These are phyloP conservation scores for Tulasnella sp. DNA, from an alignment of 768 basidiomycete species.

Conservation along the genomic window DNA sequence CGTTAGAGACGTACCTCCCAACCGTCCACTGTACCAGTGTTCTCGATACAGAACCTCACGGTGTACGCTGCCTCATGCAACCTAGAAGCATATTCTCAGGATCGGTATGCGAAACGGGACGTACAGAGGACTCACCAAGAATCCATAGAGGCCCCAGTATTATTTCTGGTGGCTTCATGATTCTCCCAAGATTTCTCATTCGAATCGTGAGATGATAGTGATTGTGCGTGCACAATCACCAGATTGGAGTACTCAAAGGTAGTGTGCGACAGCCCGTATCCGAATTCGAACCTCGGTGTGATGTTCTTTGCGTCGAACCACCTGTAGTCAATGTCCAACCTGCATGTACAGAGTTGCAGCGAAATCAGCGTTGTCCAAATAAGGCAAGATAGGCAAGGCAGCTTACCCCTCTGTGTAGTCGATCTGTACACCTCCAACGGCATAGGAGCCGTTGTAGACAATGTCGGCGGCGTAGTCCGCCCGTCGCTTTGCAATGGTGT, in stretches of 20 bases:
- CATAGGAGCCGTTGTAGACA: conserved; percentile 22
- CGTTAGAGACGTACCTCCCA: conserved; percentile 16
- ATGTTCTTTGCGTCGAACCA: conserved; percentile 24
- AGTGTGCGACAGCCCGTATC: conserved; percentile 32
- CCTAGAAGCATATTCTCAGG: conserved; percentile 2
- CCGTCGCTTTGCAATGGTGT: conserved; percentile 57
- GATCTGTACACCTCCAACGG: conserved; percentile 35
- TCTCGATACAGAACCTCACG: conserved; percentile 19
- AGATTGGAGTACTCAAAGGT: conserved; percentile 28
- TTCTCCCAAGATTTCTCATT: background rate
- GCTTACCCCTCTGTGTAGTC: conserved; percentile 49
- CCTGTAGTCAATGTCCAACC: conserved; percentile 24
- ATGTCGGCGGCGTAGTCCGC: conserved; percentile 46
- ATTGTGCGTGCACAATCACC: conserved; percentile 7
- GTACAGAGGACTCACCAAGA: conserved; percentile 2
- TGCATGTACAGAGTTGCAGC: background rate
- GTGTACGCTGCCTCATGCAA: conserved; percentile 13
- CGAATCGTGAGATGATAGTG: background rate
- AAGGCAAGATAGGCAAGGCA: background rate
- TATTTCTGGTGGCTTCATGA: background rate
- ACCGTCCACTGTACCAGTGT: conserved; percentile 21
- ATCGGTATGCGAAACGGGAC: background rate
- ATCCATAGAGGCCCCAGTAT: conserved; percentile 9
- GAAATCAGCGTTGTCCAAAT: background rate
- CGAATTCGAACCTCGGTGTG: conserved; percentile 31